These are phyloP conservation scores for Euphorbia lathyris DNA, from an alignment of 345 rosid species.

Conservation along the genomic window DNA sequence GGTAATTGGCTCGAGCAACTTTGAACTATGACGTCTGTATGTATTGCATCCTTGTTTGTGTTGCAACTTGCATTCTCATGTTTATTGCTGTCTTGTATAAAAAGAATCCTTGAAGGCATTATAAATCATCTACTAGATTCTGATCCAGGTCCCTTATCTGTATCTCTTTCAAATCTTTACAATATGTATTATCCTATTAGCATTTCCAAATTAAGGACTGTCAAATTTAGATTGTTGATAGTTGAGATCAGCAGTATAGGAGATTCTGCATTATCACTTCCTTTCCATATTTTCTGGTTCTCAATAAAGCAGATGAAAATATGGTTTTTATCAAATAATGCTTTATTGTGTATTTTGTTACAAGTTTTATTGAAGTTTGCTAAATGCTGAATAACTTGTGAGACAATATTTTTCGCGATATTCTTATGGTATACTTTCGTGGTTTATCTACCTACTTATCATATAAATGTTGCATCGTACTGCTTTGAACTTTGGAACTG, in stretches of 20 bases:
- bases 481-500: neutral
- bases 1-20: conserved; percentile 40
- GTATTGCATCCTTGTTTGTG: neutral
- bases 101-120: neutral
- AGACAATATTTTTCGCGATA: neutral
- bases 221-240: neutral
- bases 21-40: neutral
- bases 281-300: neutral
- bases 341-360: neutral
- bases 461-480: neutral
- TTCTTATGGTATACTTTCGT: neutral
- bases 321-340: too few relatives aligned
- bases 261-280: neutral
- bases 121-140: conserved; percentile 4
- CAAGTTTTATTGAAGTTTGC: neutral
- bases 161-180: neutral
- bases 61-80: neutral
- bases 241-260: neutral
- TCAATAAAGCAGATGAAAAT: neutral
- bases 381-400: neutral
- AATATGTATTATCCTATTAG: neutral
- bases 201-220: conserved; percentile 1
- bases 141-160: neutral
- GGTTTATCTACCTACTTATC: neutral
- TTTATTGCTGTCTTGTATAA: neutral